Conservation (phyloP, 371 early-diverging fungal species). For the Rhizopus microsporus region DNA sequence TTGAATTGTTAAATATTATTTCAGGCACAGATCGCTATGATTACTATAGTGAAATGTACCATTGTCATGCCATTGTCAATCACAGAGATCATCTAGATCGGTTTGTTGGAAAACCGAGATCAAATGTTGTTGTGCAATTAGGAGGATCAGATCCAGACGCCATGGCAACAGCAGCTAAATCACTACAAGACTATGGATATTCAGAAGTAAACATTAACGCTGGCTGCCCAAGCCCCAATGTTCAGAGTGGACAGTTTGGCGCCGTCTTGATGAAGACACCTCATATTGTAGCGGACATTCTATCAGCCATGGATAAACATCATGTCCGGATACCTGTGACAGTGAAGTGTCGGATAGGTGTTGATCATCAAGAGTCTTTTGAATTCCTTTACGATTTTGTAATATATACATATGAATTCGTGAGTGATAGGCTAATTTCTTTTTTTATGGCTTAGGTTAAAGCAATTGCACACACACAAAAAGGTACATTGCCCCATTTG, state of each 20-base stretch:
- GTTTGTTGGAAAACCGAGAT: conserved; percentile 55
- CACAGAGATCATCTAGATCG: conserved; percentile 42
- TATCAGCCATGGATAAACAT: conserved; percentile 54
- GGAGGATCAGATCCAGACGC: conserved; percentile 58
- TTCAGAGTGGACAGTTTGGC: conserved; percentile 70
- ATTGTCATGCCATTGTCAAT: conserved; percentile 67
- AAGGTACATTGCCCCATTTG: conserved; percentile 48
- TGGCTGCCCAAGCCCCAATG: conserved; percentile 78
- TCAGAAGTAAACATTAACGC: conserved; percentile 72
- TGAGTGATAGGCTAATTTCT: not conserved
- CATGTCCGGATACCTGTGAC: conserved; percentile 60
- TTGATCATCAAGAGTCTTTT: conserved; percentile 69
- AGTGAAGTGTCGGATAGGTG: conserved; percentile 78
- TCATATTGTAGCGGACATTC: conserved; percentile 56
- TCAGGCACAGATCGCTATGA: conserved; percentile 56
- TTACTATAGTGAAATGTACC: conserved; percentile 81
- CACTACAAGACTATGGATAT: conserved; percentile 55
- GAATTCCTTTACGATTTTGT: conserved; percentile 66
- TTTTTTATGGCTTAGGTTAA: conserved; percentile 25
- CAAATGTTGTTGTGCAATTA: conserved; percentile 62
- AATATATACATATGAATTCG: not conserved
- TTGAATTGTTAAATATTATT: conserved; percentile 69
- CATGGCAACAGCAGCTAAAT: conserved; percentile 55
- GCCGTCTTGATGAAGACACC: conserved; percentile 79
- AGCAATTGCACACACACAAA: conserved; percentile 34